Percentiles rank a stretch among this genome's conserved stretches.
Conservation (phyloP, 306 rosid genomes). For the Acmispon strigosus region DNA sequence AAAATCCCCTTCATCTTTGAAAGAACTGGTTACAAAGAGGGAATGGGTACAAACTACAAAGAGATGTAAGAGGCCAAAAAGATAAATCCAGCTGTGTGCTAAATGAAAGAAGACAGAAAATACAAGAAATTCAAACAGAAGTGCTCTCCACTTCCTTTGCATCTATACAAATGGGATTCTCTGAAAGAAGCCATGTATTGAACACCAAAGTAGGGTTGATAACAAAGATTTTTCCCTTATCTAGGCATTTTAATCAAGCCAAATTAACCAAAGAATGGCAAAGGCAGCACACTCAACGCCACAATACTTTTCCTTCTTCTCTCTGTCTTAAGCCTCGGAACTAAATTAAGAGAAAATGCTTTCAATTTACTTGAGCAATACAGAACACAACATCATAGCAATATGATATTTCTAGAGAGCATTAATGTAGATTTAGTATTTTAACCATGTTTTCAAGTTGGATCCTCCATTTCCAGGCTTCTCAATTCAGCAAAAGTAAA, state of each 20-base stretch:
- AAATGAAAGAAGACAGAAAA: background rate
- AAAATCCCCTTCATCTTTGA: background rate
- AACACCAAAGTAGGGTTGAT: too few species aligned
- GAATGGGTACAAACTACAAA: background rate
- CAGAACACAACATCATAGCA: background rate
- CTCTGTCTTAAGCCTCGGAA: background rate
- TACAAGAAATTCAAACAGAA: background rate
- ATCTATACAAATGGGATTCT: too few species aligned
- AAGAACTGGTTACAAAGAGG: background rate
- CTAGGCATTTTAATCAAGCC: too few species aligned
- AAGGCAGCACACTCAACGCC: background rate
- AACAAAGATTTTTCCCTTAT: too few species aligned
- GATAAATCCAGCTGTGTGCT: background rate
- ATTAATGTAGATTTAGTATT: background rate
- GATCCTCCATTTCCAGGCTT: background rate
- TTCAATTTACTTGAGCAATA: background rate
- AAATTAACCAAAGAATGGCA: too few species aligned
- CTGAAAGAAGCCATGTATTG: too few species aligned
- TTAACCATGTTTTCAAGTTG: background rate
- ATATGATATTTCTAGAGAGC: background rate
- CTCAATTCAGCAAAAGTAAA: too few species aligned
- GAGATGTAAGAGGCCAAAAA: background rate
- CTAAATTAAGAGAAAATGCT: background rate
- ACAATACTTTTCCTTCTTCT: background rate
- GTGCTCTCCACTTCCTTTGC: background rate